These are phyloP conservation scores for Monosporascus sp. DNA, from an alignment of 2,329 filamentous ascomycete species.

Conservation along the genomic window DNA sequence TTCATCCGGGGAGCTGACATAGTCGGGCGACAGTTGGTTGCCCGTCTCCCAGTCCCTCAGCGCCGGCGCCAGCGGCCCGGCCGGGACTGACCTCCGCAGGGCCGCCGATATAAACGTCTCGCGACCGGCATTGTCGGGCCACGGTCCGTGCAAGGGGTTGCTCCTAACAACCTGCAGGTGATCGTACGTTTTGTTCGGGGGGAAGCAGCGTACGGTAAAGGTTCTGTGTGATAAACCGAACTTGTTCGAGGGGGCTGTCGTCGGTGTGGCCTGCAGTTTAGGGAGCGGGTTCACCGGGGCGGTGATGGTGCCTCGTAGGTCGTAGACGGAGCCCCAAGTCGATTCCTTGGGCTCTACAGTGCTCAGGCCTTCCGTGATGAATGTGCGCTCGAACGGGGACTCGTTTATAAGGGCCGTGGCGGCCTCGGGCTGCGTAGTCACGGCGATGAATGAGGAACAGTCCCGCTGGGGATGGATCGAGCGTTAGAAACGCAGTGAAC, in stretches of 20 bases:
- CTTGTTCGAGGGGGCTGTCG: slow-evolving; percentile 12
- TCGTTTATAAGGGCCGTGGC: slow-evolving; percentile 33
- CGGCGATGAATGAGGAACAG: slow-evolving; percentile 43
- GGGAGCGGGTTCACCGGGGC: slow-evolving; percentile 18
- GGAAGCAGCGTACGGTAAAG: slow-evolving; percentile 25
- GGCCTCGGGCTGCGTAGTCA: slow-evolving; percentile 35
- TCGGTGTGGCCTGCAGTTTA: slow-evolving; percentile 2
- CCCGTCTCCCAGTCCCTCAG: slow-evolving; percentile 27
- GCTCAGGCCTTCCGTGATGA: slow-evolving; percentile 22
- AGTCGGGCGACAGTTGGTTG: slow-evolving; percentile 19
- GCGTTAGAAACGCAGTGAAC: not conserved
- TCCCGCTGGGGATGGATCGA: slow-evolving; percentile 27
- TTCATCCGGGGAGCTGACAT: slow-evolving; percentile 15
- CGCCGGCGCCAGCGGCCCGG: slow-evolving; percentile 19
- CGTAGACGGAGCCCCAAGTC: slow-evolving; percentile 18
- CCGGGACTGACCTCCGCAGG: slow-evolving; percentile 18
- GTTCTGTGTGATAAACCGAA: slow-evolving; percentile 18
- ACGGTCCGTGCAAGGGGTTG: slow-evolving; percentile 23
- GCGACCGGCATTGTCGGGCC: slow-evolving; percentile 16
- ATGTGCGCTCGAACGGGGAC: slow-evolving; percentile 44
- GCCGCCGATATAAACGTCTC: slow-evolving; percentile 23
- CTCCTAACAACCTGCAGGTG: slow-evolving; percentile 18
- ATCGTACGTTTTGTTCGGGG: slow-evolving; percentile 19
- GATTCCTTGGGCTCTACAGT: slow-evolving; percentile 8
- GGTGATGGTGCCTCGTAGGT: slow-evolving; percentile 18